Evolutionary conservation across 305 asterid species (phyloP).

Genomic region (Solanum hybrid): DNA sequence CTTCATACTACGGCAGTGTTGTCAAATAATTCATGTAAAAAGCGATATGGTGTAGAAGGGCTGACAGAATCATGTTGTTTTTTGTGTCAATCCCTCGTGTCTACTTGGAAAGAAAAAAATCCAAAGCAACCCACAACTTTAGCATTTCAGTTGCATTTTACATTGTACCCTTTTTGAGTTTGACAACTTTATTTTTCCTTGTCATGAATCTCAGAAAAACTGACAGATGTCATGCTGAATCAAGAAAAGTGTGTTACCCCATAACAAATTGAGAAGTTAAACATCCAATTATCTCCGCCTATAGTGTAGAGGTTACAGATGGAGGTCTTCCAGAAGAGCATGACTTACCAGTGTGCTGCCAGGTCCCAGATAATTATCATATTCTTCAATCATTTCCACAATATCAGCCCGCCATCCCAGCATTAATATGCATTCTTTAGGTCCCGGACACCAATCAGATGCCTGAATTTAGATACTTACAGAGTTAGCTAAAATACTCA

Average conservation of each 20-base stretch:
- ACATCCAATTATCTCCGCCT: background rate
- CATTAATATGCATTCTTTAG: slow-evolving; percentile 72
- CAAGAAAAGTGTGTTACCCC: background rate
- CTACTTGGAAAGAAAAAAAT: background rate
- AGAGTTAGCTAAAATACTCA: slow-evolving; percentile 9
- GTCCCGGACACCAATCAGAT: slow-evolving; percentile 63
- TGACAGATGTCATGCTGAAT: background rate
- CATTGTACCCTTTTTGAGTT: background rate
- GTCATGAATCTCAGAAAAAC: background rate
- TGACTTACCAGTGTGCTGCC: slow-evolving; percentile 75
- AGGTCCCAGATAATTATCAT: slow-evolving; percentile 90
- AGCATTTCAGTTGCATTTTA: background rate
- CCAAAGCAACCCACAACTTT: background rate
- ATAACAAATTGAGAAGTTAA: background rate
- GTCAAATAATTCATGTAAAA: background rate
- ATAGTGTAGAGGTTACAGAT: background rate
- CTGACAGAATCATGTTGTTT: background rate
- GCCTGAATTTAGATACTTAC: slow-evolving; percentile 40
- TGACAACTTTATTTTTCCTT: background rate
- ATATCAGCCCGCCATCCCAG: slow-evolving; percentile 96
- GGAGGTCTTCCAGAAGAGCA: slow-evolving; percentile 3
- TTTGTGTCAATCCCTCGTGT: background rate
- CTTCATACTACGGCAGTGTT: background rate
- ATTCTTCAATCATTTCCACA: slow-evolving; percentile 82
- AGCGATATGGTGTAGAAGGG: background rate